Conservation (phyloP, 441 rosid species). For the Jatropha podagrica region DNA sequence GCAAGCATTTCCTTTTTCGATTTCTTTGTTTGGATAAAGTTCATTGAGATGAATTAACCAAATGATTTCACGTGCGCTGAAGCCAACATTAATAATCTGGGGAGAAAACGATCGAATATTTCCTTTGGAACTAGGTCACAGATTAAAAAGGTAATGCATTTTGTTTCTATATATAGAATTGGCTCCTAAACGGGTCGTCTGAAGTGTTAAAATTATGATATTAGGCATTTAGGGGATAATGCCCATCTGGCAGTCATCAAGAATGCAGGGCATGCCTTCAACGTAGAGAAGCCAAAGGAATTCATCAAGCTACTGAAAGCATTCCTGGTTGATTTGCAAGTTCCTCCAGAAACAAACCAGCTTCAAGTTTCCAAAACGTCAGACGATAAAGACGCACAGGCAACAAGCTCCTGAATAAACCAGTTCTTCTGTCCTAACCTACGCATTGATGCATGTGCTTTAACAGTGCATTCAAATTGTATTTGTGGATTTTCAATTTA, state of each 20-base stretch:
- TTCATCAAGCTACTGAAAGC: conserved; percentile 45
- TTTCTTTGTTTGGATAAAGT: no score
- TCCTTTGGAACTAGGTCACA: conserved; percentile 57
- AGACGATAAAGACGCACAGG: no score
- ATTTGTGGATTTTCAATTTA: no score
- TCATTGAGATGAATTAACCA: not conserved
- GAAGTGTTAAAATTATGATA: not conserved
- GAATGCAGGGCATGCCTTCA: conserved; percentile 64
- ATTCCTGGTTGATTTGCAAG: conserved; percentile 43
- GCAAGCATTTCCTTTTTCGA: not conserved
- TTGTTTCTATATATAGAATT: not conserved
- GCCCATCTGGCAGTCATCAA: conserved; percentile 52
- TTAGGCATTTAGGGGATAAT: conserved; percentile 64
- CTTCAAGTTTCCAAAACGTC: conserved; percentile 4
- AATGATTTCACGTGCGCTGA: conserved; percentile 13
- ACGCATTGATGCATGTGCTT: no score
- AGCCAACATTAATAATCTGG: conserved; percentile 78
- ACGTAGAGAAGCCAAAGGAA: conserved; percentile 52
- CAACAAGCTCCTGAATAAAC: not conserved
- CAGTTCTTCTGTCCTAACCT: not conserved
- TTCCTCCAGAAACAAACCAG: conserved; percentile 9
- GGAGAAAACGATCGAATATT: conserved; percentile 75
- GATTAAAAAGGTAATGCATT: conserved; percentile 43
- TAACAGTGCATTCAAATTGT: no score
- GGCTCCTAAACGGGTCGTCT: not conserved